Evolutionary conservation across 2,329 filamentous ascomycete species (phyloP), one percentile per base, ranked within the genome.

Genomic region (Pseudopithomyces maydicus): DNA sequence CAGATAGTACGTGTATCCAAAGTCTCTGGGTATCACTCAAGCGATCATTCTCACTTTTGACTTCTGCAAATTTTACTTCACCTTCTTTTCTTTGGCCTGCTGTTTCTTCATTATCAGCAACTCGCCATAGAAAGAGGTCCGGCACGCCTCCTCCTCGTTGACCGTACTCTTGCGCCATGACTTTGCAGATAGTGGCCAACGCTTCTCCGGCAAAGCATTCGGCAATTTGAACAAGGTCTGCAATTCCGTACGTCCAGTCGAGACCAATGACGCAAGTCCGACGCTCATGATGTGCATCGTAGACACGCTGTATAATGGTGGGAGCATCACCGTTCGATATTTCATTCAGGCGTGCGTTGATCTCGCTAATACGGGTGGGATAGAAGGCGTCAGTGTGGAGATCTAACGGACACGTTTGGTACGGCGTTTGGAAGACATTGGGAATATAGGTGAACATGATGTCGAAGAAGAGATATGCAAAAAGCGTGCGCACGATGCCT

Each of bases 381-480:
- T 91, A 98, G 79, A 99, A 99, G 2, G 90, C 88, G 73, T 99
- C 95, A 0, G 93, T 97, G 72, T 96, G 90, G 6, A 99, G 80
- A 74, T 99, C 95, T 3, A 99, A 80, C 1, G 95, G 95, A 69
- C 92, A 97, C 0, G 92, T 96, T 76, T 99, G 95, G 73, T 91
- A 99, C 1, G 90, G 86, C 6, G 95, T 99, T 74, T 98, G 94
- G 75, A 99, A 99, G 54, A 99, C 94, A 67, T 98, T 97, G 23
- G 95, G 94, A 5, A 98, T 85, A 75, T 96, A 97, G 23, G 92
- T 82, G 77, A 98, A 98, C 6, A 99, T 80, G 22, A 98, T 85
- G 75, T 99, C 94, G 79, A 89, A 95, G 80, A 98, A 97, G 17
- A 99, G 85, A 70, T 95, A 94, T n/a, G 75, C 81, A 65, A 83